Conservation (phyloP, 805 yeast genomes). For the Monosporozyma solicola region DNA sequence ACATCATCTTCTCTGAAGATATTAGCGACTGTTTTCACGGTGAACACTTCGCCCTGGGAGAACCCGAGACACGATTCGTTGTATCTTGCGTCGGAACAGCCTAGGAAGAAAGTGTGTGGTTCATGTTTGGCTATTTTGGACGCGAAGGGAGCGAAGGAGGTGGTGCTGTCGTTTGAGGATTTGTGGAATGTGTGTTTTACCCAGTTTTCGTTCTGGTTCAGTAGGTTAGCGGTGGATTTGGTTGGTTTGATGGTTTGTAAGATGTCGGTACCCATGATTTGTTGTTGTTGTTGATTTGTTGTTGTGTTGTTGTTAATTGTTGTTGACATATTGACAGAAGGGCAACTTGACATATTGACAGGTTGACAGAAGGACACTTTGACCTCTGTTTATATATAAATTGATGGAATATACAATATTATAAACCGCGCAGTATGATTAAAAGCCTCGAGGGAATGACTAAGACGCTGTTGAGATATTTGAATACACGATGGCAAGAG, state of each 20-base stretch:
- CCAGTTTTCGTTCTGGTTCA: slow-evolving; percentile 38
- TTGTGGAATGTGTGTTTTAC: slow-evolving; percentile 45
- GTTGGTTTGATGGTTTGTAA: not conserved
- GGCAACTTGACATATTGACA: too few species aligned
- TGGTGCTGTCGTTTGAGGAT: slow-evolving; percentile 41
- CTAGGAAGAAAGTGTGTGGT: slow-evolving; percentile 93
- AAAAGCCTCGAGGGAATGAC: slow-evolving; percentile 25
- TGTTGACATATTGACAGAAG: too few species aligned
- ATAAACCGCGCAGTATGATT: too few species aligned
- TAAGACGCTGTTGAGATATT: slow-evolving; percentile 4
- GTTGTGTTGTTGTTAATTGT: too few species aligned
- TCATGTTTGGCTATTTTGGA: slow-evolving; percentile 44
- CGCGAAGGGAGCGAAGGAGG: slow-evolving; percentile 87
- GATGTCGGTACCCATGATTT: slow-evolving; percentile 6
- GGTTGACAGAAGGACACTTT: too few species aligned
- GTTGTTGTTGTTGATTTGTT: slow-evolving; percentile 20
- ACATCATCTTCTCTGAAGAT: slow-evolving; percentile 59
- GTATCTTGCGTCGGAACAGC: slow-evolving; percentile 88
- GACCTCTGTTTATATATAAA: too few species aligned
- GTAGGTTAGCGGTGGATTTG: slow-evolving; percentile 15
- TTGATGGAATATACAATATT: too few species aligned
- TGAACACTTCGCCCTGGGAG: slow-evolving; percentile 87
- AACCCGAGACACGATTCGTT: slow-evolving; percentile 69
- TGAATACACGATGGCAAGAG: too few species aligned
- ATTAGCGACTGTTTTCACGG: slow-evolving; percentile 84